Percentiles rank a stretch among this genome's conserved stretches.
phyloP scores from a whole-genome alignment of 768 basidiomycete species.

The Asterophora lycoperdoides region DNA sequence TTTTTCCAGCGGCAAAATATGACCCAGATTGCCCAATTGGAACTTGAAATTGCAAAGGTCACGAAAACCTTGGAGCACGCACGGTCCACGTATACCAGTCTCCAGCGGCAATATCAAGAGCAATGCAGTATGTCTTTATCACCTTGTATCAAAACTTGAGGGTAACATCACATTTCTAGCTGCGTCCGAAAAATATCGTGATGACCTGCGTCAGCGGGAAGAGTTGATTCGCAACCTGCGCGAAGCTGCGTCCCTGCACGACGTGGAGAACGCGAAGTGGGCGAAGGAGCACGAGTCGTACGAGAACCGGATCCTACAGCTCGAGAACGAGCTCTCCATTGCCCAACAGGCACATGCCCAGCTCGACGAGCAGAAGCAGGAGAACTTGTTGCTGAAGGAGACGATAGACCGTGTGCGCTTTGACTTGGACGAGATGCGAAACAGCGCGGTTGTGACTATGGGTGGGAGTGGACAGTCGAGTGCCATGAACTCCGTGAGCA shows the following conservation, averaged over 20 bases:
- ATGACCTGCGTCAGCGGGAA: slow-evolving; percentile 70
- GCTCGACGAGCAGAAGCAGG: slow-evolving; percentile 91
- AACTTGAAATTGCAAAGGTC: slow-evolving; percentile 75
- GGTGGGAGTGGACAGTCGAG: slow-evolving; percentile 45
- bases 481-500: slow-evolving; percentile 55
- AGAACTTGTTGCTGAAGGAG: slow-evolving; percentile 90
- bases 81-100: slow-evolving; percentile 63
- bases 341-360: slow-evolving; percentile 70
- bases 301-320: slow-evolving; percentile 62
- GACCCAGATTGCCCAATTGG: slow-evolving; percentile 63
- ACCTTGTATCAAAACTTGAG: background rate
- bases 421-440: slow-evolving; percentile 90
- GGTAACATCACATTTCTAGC: slow-evolving; percentile 34
- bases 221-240: slow-evolving; percentile 62
- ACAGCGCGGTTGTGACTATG: slow-evolving; percentile 33
- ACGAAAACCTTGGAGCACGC: slow-evolving; percentile 72
- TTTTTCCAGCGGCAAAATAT: slow-evolving; percentile 53
- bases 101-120: slow-evolving; percentile 87
- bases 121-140: slow-evolving; percentile 63
- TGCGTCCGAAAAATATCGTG: slow-evolving; percentile 75
- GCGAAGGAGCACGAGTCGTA: slow-evolving; percentile 62
- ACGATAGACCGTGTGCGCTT: slow-evolving; percentile 93
- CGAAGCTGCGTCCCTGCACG: slow-evolving; percentile 55
- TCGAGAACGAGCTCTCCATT: slow-evolving; percentile 68
- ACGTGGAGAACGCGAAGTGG: slow-evolving; percentile 65